These are phyloP conservation scores for Petunia axillaris DNA, from an alignment of 257 asterid species.

Conservation along the genomic window DNA sequence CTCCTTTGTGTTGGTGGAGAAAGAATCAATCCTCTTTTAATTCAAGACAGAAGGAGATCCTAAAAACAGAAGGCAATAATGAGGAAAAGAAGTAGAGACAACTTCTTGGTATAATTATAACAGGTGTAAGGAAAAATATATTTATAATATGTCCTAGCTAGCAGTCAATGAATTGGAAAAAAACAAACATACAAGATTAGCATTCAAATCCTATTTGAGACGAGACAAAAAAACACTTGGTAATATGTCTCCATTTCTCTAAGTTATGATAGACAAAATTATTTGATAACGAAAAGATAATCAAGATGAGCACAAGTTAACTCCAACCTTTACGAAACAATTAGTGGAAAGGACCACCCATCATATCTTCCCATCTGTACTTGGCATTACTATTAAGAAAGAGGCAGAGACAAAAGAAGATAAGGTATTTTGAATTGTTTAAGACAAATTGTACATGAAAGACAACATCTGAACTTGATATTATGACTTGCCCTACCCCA, in stretches of 20 bases:
- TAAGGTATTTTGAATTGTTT: slow-evolving; percentile 65
- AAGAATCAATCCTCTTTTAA: slow-evolving; percentile 19
- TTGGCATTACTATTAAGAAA: slow-evolving; percentile 41
- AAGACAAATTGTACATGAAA: slow-evolving; percentile 57
- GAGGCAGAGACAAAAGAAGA: slow-evolving; percentile 74
- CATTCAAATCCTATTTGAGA: too few relatives aligned
- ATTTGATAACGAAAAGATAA: not conserved
- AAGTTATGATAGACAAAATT: too few relatives aligned
- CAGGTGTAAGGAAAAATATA: not conserved
- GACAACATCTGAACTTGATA: slow-evolving; percentile 75
- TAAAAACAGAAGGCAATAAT: slow-evolving; percentile 16
- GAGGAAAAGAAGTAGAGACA: slow-evolving; percentile 24
- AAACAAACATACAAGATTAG: too few relatives aligned
- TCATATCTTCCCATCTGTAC: slow-evolving; percentile 58
- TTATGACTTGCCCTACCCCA: slow-evolving; percentile 44
- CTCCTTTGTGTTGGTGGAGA: slow-evolving; percentile 15
- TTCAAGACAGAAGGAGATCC: slow-evolving; percentile 5
- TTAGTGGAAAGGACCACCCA: slow-evolving; percentile 29
- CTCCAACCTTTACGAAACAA: too few relatives aligned
- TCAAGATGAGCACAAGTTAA: too few relatives aligned
- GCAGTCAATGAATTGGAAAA: too few relatives aligned
- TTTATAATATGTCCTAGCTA: too few relatives aligned
- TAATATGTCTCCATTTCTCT: too few relatives aligned
- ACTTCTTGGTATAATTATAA: slow-evolving; percentile 32
- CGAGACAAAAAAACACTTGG: too few relatives aligned